A percentile compares a stretch with the other conserved stretches of the same genome.
These are phyloP conservation scores for Leucosporidium yakuticum DNA, from an alignment of 768 basidiomycete species.

Conservation along the genomic window DNA sequence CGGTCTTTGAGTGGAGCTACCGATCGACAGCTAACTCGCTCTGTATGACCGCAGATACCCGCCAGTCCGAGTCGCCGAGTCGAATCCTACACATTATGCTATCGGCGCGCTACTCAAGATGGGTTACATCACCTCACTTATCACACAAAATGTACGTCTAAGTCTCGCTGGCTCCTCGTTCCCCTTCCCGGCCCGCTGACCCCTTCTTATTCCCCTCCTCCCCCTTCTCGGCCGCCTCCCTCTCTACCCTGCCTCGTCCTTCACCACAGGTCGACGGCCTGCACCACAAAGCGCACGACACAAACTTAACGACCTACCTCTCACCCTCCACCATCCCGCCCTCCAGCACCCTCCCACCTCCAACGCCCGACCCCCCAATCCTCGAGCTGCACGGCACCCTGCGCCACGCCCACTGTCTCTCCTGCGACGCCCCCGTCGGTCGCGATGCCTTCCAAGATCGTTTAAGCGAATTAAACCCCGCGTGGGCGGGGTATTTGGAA, in stretches of 20 bases:
- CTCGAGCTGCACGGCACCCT: slow-evolving; percentile 36
- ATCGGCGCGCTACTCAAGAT: slow-evolving; percentile 74
- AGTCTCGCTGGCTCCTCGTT: background rate
- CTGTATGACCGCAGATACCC: slow-evolving; percentile 54
- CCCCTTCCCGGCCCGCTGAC: background rate
- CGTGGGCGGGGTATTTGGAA: slow-evolving; percentile 12
- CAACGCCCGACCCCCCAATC: slow-evolving; percentile 22
- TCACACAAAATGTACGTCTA: slow-evolving; percentile 52
- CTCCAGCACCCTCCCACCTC: slow-evolving; percentile 2
- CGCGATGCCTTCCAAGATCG: slow-evolving; percentile 31
- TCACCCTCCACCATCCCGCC: slow-evolving; percentile 2
- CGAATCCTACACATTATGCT: slow-evolving; percentile 84
- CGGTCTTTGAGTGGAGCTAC: too few species aligned
- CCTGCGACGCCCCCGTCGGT: slow-evolving; percentile 25
- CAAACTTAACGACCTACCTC: slow-evolving; percentile 22
- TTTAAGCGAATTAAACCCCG: slow-evolving; percentile 10
- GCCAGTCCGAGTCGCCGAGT: slow-evolving; percentile 69
- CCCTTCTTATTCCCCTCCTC: too few species aligned
- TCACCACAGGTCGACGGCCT: slow-evolving; percentile 76
- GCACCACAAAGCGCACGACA: slow-evolving; percentile 62
- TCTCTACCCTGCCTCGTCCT: too few species aligned
- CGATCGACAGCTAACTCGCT: too few species aligned
- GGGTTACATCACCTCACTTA: slow-evolving; percentile 55
- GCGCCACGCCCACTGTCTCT: slow-evolving; percentile 31
- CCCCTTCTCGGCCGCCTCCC: too few species aligned